These are phyloP conservation scores for Escallonia herrerae DNA, from an alignment of 129 eudicot genomes.

Conservation along the genomic window DNA sequence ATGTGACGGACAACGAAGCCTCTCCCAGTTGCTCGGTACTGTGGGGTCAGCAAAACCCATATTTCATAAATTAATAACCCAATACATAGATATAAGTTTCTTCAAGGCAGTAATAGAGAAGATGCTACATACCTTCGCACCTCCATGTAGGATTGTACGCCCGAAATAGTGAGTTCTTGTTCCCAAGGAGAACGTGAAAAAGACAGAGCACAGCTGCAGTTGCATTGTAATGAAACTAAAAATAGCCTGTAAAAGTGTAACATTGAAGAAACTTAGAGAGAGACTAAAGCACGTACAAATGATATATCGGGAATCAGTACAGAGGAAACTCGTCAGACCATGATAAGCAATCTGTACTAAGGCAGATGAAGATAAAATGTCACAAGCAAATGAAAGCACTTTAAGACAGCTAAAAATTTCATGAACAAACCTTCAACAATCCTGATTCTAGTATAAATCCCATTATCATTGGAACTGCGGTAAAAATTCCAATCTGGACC, in stretches of 20 bases:
- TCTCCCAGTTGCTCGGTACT: conserved; percentile 98
- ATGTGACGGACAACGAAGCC: conserved; percentile 98
- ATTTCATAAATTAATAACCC: conserved; percentile 1
- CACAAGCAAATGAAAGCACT: too few species aligned
- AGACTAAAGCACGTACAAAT: neutral
- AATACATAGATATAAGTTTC: conserved; percentile 3
- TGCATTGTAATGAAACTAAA: conserved; percentile 96
- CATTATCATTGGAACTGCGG: conserved; percentile 97
- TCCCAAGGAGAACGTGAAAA: conserved; percentile 94
- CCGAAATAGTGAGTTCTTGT: conserved; percentile 99
- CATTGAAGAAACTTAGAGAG: neutral
- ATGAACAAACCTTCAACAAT: conserved; percentile 61
- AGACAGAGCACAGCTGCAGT: conserved; percentile 93
- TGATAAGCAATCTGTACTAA: neutral
- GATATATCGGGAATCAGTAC: neutral
- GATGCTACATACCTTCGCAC: conserved; percentile 73
- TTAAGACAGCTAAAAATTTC: neutral
- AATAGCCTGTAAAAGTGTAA: conserved; percentile 59
- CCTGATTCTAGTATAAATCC: conserved; percentile 91
- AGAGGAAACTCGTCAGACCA: neutral
- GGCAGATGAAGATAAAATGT: too few species aligned
- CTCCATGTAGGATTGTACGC: conserved; percentile 93
- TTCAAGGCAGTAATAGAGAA: conserved; percentile 2
- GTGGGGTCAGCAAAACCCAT: conserved; percentile 11
- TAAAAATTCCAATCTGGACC: conserved; percentile 94